A percentile compares a stretch with the other conserved stretches of the same genome.
Conservation (phyloP, 2,329 filamentous ascomycete species). For the Clarireedia paspali region DNA sequence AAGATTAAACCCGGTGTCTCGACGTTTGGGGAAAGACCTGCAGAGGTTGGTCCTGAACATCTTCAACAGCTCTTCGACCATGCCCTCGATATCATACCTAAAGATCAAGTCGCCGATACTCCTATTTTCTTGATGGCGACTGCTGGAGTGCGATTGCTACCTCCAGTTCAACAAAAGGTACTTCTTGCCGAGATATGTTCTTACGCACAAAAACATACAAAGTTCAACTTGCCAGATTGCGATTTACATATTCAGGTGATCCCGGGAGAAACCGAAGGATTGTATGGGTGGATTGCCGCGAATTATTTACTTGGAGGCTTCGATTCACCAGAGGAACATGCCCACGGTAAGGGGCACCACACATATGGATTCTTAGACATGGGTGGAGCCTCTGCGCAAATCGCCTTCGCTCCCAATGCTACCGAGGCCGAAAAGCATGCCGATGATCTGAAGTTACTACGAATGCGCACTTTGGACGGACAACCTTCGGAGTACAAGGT, state of each 20-base stretch:
- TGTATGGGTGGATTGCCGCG: conserved; percentile 96
- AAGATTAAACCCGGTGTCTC: conserved; percentile 94
- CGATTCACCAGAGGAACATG: conserved; percentile 64
- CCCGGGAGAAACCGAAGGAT: conserved; percentile 84
- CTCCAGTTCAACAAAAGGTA: conserved; percentile 60
- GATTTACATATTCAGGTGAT: conserved; percentile 87
- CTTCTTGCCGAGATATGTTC: conserved; percentile 74
- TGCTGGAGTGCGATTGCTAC: conserved; percentile 85
- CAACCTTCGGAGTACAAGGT: conserved; percentile 72
- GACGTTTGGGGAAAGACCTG: conserved; percentile 72
- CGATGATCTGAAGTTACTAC: conserved; percentile 78
- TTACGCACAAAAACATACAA: conserved; percentile 68
- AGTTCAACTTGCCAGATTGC: conserved; percentile 87
- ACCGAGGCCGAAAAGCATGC: conserved; percentile 88
- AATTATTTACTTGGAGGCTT: conserved; percentile 94
- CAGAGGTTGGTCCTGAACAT: conserved; percentile 73
- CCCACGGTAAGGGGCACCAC: conserved; percentile 80
- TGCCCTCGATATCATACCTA: conserved; percentile 70
- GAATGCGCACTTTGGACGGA: conserved; percentile 78
- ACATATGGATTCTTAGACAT: conserved; percentile 98
- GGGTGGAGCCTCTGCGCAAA: conserved; percentile 96
- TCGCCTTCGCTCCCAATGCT: conserved; percentile 89
- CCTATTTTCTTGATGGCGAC: conserved; percentile 94
- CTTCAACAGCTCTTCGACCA: conserved; percentile 73
- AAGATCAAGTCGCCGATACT: conserved; percentile 69